Evolutionary conservation across 805 yeast species (phyloP).

Genomic region (Ogataea paradorogensis): DNA sequence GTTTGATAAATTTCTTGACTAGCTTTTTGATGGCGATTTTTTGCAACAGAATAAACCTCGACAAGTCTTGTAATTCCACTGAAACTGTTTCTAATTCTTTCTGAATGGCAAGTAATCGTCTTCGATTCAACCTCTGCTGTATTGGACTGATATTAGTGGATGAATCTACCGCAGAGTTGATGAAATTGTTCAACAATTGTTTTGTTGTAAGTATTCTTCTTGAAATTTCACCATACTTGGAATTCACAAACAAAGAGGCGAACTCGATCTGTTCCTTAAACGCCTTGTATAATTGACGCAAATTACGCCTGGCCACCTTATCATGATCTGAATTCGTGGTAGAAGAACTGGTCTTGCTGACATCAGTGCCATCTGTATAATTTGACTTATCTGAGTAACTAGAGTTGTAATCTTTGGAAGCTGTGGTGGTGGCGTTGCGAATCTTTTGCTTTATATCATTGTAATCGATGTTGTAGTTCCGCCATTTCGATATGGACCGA

Average conservation of each 20-base stretch:
- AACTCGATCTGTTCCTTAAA: conserved; percentile 60
- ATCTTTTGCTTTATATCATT: conserved; percentile 70
- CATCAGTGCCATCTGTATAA: conserved; percentile 10
- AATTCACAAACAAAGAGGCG: conserved; percentile 58
- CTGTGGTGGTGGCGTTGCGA: conserved; percentile 48
- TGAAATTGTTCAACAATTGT: conserved; percentile 26
- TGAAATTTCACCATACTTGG: conserved; percentile 68
- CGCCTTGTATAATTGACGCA: conserved; percentile 38
- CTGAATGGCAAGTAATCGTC: conserved; percentile 27
- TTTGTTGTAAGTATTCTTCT: conserved; percentile 37
- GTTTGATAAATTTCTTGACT: conserved; percentile 62
- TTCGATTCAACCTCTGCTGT: conserved; percentile 20
- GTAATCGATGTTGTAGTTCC: conserved; percentile 77
- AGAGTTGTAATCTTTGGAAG: conserved; percentile 11
- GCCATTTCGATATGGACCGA: conserved; percentile 87
- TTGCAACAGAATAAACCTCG: conserved; percentile 71
- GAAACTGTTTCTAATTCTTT: conserved; percentile 43
- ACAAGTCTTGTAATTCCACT: conserved; percentile 56
- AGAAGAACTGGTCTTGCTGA: conserved; percentile 5
- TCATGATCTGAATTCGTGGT: conserved; percentile 8
- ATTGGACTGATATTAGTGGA: conserved; percentile 5
- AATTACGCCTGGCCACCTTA: conserved; percentile 19
- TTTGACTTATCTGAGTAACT: conserved; percentile 18
- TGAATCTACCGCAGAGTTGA: conserved; percentile 16
- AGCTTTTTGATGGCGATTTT: conserved; percentile 71